A percentile compares a stretch with the other conserved stretches of the same genome.
These are phyloP conservation scores for Hygrocybe punicea DNA, from an alignment of 768 basidiomycete species.

Conservation along the genomic window DNA sequence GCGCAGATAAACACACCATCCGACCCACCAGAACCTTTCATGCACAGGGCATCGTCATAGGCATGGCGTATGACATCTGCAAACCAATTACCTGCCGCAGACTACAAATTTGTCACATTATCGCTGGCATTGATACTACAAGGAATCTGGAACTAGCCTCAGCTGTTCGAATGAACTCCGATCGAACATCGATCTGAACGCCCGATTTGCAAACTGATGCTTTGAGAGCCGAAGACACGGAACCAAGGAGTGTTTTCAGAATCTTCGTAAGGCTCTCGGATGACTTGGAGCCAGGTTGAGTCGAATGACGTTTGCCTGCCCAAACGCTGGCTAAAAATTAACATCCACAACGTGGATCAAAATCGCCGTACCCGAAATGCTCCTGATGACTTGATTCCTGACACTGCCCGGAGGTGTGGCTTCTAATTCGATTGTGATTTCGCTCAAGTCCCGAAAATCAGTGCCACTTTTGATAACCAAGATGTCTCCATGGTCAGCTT, in stretches of 20 bases:
- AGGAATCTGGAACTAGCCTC: conserved; percentile 47
- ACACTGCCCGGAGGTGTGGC: conserved; percentile 60
- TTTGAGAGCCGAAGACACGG: conserved; percentile 65
- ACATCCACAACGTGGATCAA: background rate
- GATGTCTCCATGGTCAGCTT: conserved; percentile 67
- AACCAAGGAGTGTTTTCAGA: conserved; percentile 59
- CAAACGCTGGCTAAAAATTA: background rate
- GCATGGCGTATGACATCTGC: conserved; percentile 80
- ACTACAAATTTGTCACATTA: conserved; percentile 37
- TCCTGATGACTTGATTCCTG: conserved; percentile 59
- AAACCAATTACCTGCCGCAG: conserved; percentile 75
- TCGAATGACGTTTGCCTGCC: conserved; percentile 63
- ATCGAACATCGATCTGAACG: conserved; percentile 68
- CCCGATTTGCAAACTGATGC: conserved; percentile 72
- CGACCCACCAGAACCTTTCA: conserved; percentile 59
- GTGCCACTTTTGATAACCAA: conserved; percentile 83
- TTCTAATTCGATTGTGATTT: conserved; percentile 60
- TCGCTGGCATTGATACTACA: background rate
- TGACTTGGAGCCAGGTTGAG: conserved; percentile 55
- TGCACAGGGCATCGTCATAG: conserved; percentile 66
- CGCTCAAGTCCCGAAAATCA: conserved; percentile 85
- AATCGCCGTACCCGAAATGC: conserved; percentile 50
- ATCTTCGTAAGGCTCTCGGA: conserved; percentile 55
- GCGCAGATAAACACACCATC: conserved; percentile 81
- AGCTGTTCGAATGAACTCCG: conserved; percentile 65